Evolutionary conservation across 306 rosid genomes (phyloP), one percentile per base, ranked within the genome.

Genomic region (Canavalia ensiformis): DNA sequence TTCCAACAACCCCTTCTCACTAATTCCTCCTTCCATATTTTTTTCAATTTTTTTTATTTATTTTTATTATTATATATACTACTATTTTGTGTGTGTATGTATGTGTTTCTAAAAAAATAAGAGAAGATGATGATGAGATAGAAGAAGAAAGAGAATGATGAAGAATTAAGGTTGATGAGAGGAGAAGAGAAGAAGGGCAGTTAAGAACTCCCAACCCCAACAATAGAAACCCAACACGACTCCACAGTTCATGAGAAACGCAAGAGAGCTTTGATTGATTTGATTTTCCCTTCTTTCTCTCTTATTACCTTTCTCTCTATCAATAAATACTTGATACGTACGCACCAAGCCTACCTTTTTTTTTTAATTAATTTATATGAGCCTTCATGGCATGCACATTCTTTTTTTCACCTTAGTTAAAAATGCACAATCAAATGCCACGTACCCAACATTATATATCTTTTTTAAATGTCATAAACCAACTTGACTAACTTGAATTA

Each of bases 211-310:
- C 98, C 97, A 95, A 85, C 86, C 97, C 98, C 98, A 95, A 68
- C 97, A 95, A 91, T 92, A 91, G 95, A 95, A 95, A 83, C 98
- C 97, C 97, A 91, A 82, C 92, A 95, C 98, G 93, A 94, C 95
- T 89, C 95, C 97, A 89, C 94, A 89, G 94, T 91, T 94, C 98
- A 94, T 94, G 97, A 92, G 97, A 90, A 88, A 50, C 83, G 94
- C 90, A 85, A 92, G 90, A 80, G 63, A 8, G 1, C 0, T 72
- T 47, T 46, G 4, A 59, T 65, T 72, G 58, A 25, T 18, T 18
- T 78, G 35, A 9, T 41, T 34, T 29, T 10, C 64, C 47, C 68
- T 30, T 45, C 30, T 62, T 50, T 52, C 46, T 77, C 68, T 77
- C 25, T 37, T 63, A 72, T 44, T 65, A 28, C 56, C 79, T 76